Percentiles rank a stretch among this genome's conserved stretches.
Conservation (phyloP, 352 stramenopile species). For the Phytophthora tentaculata region DNA sequence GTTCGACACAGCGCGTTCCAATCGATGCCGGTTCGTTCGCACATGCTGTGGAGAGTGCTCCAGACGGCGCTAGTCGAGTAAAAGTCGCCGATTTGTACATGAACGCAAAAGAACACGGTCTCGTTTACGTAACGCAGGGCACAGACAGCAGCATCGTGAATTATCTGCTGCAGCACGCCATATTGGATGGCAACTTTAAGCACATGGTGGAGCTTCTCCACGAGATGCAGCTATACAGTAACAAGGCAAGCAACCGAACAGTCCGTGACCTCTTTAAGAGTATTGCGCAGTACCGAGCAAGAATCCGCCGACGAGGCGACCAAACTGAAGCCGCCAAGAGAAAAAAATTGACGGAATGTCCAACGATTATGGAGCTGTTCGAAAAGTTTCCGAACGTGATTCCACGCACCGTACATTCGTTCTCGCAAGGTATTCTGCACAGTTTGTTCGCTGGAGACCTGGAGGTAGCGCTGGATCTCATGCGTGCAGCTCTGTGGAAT, state of each 20-base stretch:
- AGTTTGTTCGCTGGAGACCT: constrained; percentile 60
- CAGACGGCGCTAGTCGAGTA: constrained; percentile 49
- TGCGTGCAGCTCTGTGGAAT: constrained; percentile 50
- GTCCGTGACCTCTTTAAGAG: constrained; percentile 60
- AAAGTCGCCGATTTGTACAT: constrained; percentile 67
- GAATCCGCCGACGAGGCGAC: constrained; percentile 2
- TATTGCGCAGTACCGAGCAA: constrained; percentile 55
- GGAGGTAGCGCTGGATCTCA: constrained; percentile 46
- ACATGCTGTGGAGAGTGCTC: constrained; percentile 58
- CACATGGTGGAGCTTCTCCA: constrained; percentile 81
- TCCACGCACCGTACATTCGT: constrained; percentile 53
- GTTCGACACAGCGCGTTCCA: constrained; percentile 41
- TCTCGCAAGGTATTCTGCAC: constrained; percentile 55
- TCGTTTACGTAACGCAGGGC: constrained; percentile 59
- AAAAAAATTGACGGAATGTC: constrained; percentile 49
- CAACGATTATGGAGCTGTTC: constrained; percentile 64
- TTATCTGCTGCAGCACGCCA: constrained; percentile 65
- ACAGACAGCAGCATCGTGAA: constrained; percentile 63
- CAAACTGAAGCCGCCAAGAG: constrained; percentile 17
- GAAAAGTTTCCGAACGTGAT: constrained; percentile 64
- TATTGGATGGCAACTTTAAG: constrained; percentile 74
- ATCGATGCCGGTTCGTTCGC: constrained; percentile 73
- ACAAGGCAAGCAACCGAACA: constrained; percentile 47
- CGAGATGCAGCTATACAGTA: constrained; percentile 77
- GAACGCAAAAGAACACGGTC: constrained; percentile 54